Evolutionary conservation across 1,284 basidiomycete species (phyloP).

Genomic region (Cerrena zonata): DNA sequence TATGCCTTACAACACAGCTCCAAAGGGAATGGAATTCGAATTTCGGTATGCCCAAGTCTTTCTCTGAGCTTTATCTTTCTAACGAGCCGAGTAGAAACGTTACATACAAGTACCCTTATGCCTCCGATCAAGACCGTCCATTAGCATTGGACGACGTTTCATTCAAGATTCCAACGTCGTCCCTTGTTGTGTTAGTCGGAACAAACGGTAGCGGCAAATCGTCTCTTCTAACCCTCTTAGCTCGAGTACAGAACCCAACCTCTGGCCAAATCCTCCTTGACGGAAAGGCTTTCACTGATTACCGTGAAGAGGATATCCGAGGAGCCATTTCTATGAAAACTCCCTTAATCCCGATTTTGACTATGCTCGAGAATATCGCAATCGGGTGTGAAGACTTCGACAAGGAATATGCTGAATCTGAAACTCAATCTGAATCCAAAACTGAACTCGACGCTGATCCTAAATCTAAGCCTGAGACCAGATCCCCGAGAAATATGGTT

Average conservation of each 20-base stretch:
- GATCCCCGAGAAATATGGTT: conserved; percentile 42
- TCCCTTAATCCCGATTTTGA: conserved; percentile 62
- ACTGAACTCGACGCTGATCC: conserved; percentile 51
- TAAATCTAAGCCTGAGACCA: conserved; percentile 56
- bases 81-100: conserved; percentile 42
- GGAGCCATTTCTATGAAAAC: conserved; percentile 66
- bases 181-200: conserved; percentile 61
- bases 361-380: conserved; percentile 67
- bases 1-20: too few species aligned
- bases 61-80: neutral
- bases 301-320: conserved; percentile 54
- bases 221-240: conserved; percentile 63
- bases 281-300: conserved; percentile 45
- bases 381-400: conserved; percentile 45
- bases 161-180: conserved; percentile 44
- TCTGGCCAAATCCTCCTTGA: conserved; percentile 63
- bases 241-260: conserved; percentile 56
- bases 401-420: neutral
- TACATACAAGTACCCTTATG: conserved; percentile 58
- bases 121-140: conserved; percentile 25
- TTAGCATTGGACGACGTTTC: conserved; percentile 52
- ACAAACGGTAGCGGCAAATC: conserved; percentile 69
- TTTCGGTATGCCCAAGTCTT: conserved; percentile 26
- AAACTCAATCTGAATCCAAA: conserved; percentile 32
- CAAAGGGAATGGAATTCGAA: conserved; percentile 32